Base-by-base conservation (phyloP, 2,329 filamentous ascomycete species). In the Calonectria hawksworthii region DNA sequence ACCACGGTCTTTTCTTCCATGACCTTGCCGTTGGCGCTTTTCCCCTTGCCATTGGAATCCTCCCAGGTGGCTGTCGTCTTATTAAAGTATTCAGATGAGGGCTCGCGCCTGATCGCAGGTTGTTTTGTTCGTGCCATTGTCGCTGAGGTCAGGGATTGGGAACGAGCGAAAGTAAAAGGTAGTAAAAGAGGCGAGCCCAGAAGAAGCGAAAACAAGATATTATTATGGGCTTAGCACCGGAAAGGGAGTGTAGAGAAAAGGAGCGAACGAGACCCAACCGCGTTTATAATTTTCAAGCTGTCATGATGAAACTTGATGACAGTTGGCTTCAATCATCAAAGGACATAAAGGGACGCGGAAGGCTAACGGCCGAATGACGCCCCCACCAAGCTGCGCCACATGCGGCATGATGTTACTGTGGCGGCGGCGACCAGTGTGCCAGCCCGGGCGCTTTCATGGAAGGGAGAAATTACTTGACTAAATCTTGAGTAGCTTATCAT, bases 71-170 rank as follows among this genome's bases (percentile, higher is more conserved):
- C 85, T 64, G 83, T 87, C 34, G 75, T 81, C 77, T 89, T 90
- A 81, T 89, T 89, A 65, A 92, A 90, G 82, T 92, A 91, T 82
- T 94, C 92, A 32, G 92, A 93, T 10, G 93, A 94, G 3, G 91
- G 86, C 78, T 92, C 90, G 82, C 93, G 92, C 83, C 92, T 90
- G 73, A 93, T 85, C 13, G 94, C 92, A 50, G 90, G 87, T 85
- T 94, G 93, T 85, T 96, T 95, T 70, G 90, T 90, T 81, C 94
- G 92, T 74, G 93, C 94, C 94, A 96, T 95, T 77, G 54, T 36
- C 30, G 52, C 26, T 47, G 21, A n/a, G 4, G 47, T 18, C 23
- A 16, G 21, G 63, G 59, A 69, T 18, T 23, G 34, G 23, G n/a
- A 32, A 61, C 64, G 34, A 32, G 54, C 23, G 32, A 44, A 41